Percentiles rank a stretch among this genome's conserved stretches.
phyloP scores from a whole-genome alignment of 2,329 filamentous ascomycete genomes.

The Teratosphaeria pseudoeucalypti region DNA sequence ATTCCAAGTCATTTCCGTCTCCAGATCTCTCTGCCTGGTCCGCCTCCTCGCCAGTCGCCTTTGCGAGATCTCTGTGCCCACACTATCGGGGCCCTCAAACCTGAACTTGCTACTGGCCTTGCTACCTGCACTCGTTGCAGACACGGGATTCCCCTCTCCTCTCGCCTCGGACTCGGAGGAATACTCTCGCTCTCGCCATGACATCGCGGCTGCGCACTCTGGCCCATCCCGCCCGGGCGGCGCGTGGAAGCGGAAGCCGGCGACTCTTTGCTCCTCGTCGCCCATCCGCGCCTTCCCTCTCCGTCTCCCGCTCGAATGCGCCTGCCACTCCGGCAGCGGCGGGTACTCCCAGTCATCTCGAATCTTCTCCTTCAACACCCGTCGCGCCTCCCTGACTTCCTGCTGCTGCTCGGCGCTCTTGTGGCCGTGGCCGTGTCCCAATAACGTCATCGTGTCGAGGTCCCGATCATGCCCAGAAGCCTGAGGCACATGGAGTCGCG shows the following conservation, averaged over 20 bases:
- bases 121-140: slow-evolving; percentile 4
- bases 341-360: slow-evolving; percentile 39
- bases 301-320: slow-evolving; percentile 6
- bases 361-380: slow-evolving; percentile 31
- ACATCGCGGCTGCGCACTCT: slow-evolving; percentile 19
- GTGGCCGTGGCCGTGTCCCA: slow-evolving; percentile 12
- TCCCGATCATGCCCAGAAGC: too few relatives aligned
- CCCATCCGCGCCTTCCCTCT: background rate
- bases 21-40: slow-evolving; percentile 27
- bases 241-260: slow-evolving; percentile 22
- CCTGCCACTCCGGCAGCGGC: slow-evolving; percentile 18
- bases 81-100: slow-evolving; percentile 37
- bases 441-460: slow-evolving; percentile 17
- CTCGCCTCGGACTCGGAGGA: slow-evolving; percentile 21
- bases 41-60: slow-evolving; percentile 24
- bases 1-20: slow-evolving; percentile 55
- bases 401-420: slow-evolving; percentile 25
- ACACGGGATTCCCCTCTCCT: slow-evolving; percentile 9
- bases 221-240: slow-evolving; percentile 11
- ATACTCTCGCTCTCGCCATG: slow-evolving; percentile 36
- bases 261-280: slow-evolving; percentile 7
- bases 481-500: too few relatives aligned
- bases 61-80: slow-evolving; percentile 27
- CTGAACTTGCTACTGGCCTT: slow-evolving; percentile 24
- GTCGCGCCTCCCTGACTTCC: slow-evolving; percentile 32